A percentile compares a stretch with the other conserved stretches of the same genome.
Conservation (phyloP, 345 rosid species). For the Gossypium turneri region DNA sequence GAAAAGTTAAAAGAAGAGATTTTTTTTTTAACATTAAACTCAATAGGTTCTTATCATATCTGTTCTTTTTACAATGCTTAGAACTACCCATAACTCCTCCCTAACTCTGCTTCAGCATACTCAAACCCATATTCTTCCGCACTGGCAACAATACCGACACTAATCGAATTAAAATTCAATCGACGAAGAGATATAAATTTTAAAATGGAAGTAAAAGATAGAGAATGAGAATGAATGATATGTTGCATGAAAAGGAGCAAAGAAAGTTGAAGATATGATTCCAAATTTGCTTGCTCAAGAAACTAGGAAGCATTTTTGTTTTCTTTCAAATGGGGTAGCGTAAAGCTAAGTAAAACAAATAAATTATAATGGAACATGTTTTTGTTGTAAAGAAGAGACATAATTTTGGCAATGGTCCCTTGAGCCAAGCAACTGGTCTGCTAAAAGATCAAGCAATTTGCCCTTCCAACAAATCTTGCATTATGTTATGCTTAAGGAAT, state of each 20-base stretch:
- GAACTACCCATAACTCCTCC: no score
- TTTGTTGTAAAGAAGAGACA: conserved; percentile 16
- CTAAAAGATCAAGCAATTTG: conserved; percentile 14
- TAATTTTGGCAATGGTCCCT: conserved; percentile 23
- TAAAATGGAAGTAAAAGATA: neutral
- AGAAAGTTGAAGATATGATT: conserved; percentile 31
- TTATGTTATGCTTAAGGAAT: conserved; percentile 9
- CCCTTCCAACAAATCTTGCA: conserved; percentile 23
- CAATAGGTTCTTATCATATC: no score
- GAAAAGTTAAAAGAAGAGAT: no score
- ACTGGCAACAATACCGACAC: neutral
- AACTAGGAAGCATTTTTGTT: conserved; percentile 30
- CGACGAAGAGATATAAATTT: neutral
- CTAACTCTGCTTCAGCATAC: fast-evolving
- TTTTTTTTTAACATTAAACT: no score
- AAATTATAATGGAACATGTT: neutral
- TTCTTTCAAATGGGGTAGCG: conserved; percentile 32
- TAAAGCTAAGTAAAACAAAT: conserved; percentile 29
- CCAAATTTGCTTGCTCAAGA: conserved; percentile 39
- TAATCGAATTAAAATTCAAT: no score
- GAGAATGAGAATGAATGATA: neutral
- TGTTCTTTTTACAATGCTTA: no score
- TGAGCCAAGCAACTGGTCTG: conserved; percentile 22
- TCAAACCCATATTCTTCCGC: no score
- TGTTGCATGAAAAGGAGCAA: neutral